phyloP scores from a whole-genome alignment of 371 early-diverging fungal species.

The Capniomyces stellatus region DNA sequence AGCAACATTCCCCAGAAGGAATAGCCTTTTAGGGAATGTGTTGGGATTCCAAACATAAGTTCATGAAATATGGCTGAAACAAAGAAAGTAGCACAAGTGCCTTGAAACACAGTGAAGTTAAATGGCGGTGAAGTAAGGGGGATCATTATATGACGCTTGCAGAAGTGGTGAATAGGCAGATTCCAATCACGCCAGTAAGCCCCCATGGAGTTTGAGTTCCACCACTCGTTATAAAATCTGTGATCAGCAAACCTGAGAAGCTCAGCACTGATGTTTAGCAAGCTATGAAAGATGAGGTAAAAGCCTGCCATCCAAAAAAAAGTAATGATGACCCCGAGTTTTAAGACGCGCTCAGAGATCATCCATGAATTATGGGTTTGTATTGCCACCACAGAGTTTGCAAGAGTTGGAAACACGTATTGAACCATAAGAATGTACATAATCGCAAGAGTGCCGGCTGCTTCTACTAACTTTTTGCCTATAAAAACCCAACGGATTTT shows the following conservation, averaged over 20 bases:
- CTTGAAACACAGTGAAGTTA: constrained; percentile 17
- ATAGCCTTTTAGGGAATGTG: constrained; percentile 53
- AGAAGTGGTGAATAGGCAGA: constrained; percentile 67
- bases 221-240: constrained; percentile 77
- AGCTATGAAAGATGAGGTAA: constrained; percentile 69
- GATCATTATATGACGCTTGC: constrained; percentile 77
- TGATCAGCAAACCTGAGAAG: constrained; percentile 75
- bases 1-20: constrained; percentile 80
- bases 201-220: constrained; percentile 68
- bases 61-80: constrained; percentile 76
- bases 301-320: constrained; percentile 79
- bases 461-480: constrained; percentile 60
- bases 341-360: constrained; percentile 70
- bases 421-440: constrained; percentile 63
- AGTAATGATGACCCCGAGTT: constrained; percentile 60
- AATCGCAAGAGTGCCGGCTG: too few relatives aligned
- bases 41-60: constrained; percentile 66
- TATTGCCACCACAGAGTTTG: constrained; percentile 54
- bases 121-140: constrained; percentile 32
- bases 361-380: constrained; percentile 40
- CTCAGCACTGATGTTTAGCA: constrained; percentile 60
- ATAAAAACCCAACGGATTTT: constrained; percentile 45
- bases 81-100: constrained; percentile 49
- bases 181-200: constrained; percentile 88
- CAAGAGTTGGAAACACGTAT: constrained; percentile 70